These are phyloP conservation scores for Trametes sp. DNA, from an alignment of 1,284 basidiomycete species.

Conservation along the genomic window DNA sequence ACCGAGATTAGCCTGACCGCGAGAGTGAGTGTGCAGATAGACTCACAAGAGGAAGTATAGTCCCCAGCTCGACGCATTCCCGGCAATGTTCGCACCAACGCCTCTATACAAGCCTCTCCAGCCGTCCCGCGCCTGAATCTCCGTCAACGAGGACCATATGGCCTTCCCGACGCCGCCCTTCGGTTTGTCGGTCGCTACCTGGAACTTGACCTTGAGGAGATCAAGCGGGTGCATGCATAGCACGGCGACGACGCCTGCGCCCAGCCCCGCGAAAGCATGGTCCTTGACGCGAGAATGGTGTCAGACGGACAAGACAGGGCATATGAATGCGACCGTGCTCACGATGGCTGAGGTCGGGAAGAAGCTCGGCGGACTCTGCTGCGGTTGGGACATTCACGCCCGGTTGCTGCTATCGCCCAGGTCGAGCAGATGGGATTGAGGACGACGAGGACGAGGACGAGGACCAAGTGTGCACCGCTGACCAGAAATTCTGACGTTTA, in stretches of 20 bases:
- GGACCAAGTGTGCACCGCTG: not conserved
- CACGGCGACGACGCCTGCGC: conserved; percentile 92
- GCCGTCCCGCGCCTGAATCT: conserved; percentile 81
- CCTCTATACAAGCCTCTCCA: conserved; percentile 93
- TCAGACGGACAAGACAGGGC: conserved; percentile 12
- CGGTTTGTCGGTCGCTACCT: conserved; percentile 81
- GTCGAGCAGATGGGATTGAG: conserved; percentile 15
- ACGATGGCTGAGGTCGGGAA: conserved; percentile 75
- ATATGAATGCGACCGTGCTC: conserved; percentile 28
- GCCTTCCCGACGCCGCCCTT: conserved; percentile 73
- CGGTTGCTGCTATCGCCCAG: conserved; percentile 9
- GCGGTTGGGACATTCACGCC: conserved; percentile 27
- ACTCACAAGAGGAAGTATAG: conserved; percentile 97
- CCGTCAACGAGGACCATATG: conserved; percentile 80
- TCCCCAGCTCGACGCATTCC: conserved; percentile 98
- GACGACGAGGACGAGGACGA: conserved; percentile 9
- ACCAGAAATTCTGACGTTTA: conserved; percentile 14
- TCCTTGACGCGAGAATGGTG: conserved; percentile 57
- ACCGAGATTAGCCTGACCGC: not conserved
- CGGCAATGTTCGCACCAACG: conserved; percentile 90
- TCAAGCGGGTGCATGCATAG: conserved; percentile 99
- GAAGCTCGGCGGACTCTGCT: conserved; percentile 59
- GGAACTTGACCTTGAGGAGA: conserved; percentile 94
- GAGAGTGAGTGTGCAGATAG: not conserved
- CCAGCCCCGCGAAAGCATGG: conserved; percentile 94